Evolutionary conservation across 345 rosid species (phyloP).

Genomic region (Salix dunnii): DNA sequence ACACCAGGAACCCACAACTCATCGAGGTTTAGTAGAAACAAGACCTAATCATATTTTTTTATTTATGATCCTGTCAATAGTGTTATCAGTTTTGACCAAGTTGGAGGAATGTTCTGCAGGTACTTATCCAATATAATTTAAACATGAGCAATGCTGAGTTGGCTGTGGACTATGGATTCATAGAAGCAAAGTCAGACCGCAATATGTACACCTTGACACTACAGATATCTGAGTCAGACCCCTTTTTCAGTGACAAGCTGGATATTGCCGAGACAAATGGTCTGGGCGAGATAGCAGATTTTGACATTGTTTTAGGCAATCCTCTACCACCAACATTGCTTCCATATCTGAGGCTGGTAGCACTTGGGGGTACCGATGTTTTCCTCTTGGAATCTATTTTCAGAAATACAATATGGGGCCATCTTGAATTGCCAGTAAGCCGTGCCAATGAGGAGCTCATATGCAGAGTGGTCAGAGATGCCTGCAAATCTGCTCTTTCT

Average conservation of each 20-base stretch:
- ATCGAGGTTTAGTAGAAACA: neutral
- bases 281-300: slow-evolving; percentile 61
- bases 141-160: slow-evolving; percentile 86
- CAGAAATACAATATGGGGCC: slow-evolving; percentile 79
- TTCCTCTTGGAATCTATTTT: slow-evolving; percentile 82
- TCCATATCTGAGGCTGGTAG: slow-evolving; percentile 75
- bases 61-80: slow-evolving; percentile 8
- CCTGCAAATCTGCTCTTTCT: slow-evolving; percentile 83
- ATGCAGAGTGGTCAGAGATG: slow-evolving; percentile 71
- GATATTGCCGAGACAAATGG: slow-evolving; percentile 84
- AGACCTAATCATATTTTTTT: neutral
- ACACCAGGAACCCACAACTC: neutral
- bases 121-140: slow-evolving; percentile 74
- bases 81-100: slow-evolving; percentile 7
- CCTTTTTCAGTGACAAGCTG: slow-evolving; percentile 65
- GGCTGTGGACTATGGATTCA: slow-evolving; percentile 88
- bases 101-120: slow-evolving; percentile 39
- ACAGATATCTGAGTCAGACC: slow-evolving; percentile 68
- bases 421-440: slow-evolving; percentile 81
- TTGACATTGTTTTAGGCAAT: slow-evolving; percentile 61
- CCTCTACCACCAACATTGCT: slow-evolving; percentile 75
- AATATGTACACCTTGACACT: slow-evolving; percentile 76
- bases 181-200: slow-evolving; percentile 60
- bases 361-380: slow-evolving; percentile 78
- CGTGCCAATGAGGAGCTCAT: slow-evolving; percentile 79